Evolutionary conservation across 192 early-diverging fungal genomes (phyloP).

Genomic region (Pilobolus umbonatus): DNA sequence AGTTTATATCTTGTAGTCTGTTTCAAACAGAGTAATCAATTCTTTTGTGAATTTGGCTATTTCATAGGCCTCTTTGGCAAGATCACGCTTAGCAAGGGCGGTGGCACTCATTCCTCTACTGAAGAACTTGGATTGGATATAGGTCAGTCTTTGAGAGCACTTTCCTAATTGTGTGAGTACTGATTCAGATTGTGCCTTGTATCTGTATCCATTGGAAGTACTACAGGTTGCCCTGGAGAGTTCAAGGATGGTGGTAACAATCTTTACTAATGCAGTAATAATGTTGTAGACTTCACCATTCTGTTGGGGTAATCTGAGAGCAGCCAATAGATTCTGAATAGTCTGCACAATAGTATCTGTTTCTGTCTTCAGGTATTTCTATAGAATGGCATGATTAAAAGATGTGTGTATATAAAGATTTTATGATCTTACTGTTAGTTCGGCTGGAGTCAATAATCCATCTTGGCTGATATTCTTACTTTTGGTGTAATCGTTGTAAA

Average conservation of each 20-base stretch:
- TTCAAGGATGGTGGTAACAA: constrained; percentile 46
- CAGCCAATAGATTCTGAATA: constrained; percentile 66
- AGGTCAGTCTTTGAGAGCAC: constrained; percentile 1
- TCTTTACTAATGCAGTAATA: constrained; percentile 27
- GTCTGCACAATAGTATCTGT: constrained; percentile 74
- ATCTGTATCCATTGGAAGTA: background rate
- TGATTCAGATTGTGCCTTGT: background rate
- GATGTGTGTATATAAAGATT: no score
- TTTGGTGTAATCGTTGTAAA: background rate
- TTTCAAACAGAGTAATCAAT: constrained; percentile 63
- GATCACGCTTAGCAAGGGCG: constrained; percentile 74
- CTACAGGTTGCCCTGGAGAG: constrained; percentile 46
- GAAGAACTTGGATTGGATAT: constrained; percentile 5
- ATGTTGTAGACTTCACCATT: constrained; percentile 32
- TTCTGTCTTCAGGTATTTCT: constrained; percentile 64
- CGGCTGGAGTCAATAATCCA: background rate
- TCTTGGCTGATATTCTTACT: background rate
- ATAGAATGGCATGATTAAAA: constrained; percentile 37
- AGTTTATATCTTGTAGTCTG: background rate
- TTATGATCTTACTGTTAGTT: constrained; percentile 18
- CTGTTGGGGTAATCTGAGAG: constrained; percentile 43
- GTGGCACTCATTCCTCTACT: constrained; percentile 36
- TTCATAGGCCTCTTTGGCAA: constrained; percentile 83
- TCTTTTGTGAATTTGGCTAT: constrained; percentile 89
- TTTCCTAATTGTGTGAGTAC: background rate